Percentiles rank a stretch among this genome's conserved stretches.
These are phyloP conservation scores for Saccharomycopsis schoenii DNA, from an alignment of 805 yeast genomes.

Conservation along the genomic window DNA sequence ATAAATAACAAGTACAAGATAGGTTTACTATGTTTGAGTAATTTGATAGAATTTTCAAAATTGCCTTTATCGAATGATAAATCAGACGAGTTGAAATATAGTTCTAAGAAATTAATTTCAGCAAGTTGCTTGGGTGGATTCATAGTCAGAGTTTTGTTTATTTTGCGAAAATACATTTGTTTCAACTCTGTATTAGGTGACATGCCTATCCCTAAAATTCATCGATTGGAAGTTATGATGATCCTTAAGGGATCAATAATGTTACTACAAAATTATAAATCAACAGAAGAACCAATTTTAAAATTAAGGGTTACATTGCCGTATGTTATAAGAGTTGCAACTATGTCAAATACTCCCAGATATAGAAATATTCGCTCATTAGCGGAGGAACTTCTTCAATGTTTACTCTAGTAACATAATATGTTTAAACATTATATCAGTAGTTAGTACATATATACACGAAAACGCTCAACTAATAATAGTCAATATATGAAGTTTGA, in stretches of 20 bases:
- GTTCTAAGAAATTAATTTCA: constrained; percentile 20
- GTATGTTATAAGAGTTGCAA: background rate
- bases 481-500: too few relatives aligned
- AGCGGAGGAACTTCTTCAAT: background rate
- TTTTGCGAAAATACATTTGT: constrained; percentile 52
- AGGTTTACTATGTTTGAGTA: constrained; percentile 46
- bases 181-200: constrained; percentile 49
- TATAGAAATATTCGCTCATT: background rate
- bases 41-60: constrained; percentile 36
- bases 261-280: background rate
- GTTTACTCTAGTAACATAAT: background rate
- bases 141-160: constrained; percentile 47
- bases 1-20: constrained; percentile 36
- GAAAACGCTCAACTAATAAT: too few relatives aligned
- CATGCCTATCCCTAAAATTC: constrained; percentile 59
- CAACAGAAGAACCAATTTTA: background rate
- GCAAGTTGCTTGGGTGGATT: constrained; percentile 36
- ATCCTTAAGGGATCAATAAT: constrained; percentile 32
- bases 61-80: constrained; percentile 14
- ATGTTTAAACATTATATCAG: background rate
- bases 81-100: constrained; percentile 3
- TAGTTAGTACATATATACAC: too few relatives aligned
- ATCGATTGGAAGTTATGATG: constrained; percentile 48
- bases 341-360: background rate
- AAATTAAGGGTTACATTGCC: background rate